These are phyloP conservation scores for Suhomyces canberraensis DNA, from an alignment of 805 yeast genomes.

Conservation along the genomic window DNA sequence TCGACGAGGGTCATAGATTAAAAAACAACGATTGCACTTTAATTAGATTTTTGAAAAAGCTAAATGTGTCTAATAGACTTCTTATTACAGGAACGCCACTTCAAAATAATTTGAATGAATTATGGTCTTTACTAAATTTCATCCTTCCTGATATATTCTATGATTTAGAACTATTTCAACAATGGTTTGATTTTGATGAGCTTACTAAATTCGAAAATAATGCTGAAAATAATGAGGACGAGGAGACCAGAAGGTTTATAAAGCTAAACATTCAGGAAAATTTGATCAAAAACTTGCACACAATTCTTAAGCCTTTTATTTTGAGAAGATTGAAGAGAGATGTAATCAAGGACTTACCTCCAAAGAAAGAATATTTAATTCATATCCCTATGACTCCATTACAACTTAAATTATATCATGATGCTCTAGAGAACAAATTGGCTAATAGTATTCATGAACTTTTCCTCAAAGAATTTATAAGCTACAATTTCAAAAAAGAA, in stretches of 20 bases:
- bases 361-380: slow-evolving; percentile 84
- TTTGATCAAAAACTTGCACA: slow-evolving; percentile 74
- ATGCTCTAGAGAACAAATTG: slow-evolving; percentile 45
- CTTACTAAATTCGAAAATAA: slow-evolving; percentile 36
- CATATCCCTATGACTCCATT: slow-evolving; percentile 62
- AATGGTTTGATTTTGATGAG: slow-evolving; percentile 87
- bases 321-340: slow-evolving; percentile 76
- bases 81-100: slow-evolving; percentile 94
- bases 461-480: slow-evolving; percentile 50
- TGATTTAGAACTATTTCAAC: slow-evolving; percentile 83
- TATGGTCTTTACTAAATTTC: slow-evolving; percentile 90
- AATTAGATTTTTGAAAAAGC: slow-evolving; percentile 65
- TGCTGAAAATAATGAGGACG: slow-evolving; percentile 24
- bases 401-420: slow-evolving; percentile 64
- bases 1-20: slow-evolving; percentile 94
- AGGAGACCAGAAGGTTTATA: slow-evolving; percentile 49
- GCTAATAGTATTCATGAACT: slow-evolving; percentile 44
- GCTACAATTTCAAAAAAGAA: slow-evolving; percentile 30
- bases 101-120: slow-evolving; percentile 84
- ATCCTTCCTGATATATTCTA: slow-evolving; percentile 90
- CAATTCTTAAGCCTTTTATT: slow-evolving; percentile 84
- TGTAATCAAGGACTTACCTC: slow-evolving; percentile 68
- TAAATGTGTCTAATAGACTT: slow-evolving; percentile 67
- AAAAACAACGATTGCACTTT: slow-evolving; percentile 80
- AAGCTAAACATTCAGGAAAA: slow-evolving; percentile 50